A percentile compares a stretch with the other conserved stretches of the same genome.
Conservation (phyloP, 2,329 filamentous ascomycete species). For the Incumbomyces delicatus region DNA sequence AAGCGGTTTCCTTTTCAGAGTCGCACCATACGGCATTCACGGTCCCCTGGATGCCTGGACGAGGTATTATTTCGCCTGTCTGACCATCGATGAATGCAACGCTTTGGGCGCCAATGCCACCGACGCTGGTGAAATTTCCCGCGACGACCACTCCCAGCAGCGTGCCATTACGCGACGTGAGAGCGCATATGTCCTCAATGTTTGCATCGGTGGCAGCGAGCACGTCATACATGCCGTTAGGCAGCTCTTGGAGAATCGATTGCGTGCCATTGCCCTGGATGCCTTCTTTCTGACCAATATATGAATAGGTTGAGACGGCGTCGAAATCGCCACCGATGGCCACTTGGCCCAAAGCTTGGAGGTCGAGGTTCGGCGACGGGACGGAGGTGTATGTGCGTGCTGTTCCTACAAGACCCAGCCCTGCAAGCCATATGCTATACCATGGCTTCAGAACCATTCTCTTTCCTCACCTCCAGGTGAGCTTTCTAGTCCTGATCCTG, state of each 20-base stretch:
- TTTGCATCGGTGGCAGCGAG: constrained; percentile 70
- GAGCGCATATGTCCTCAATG: constrained; percentile 81
- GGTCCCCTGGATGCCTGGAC: constrained; percentile 71
- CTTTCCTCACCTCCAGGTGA: constrained; percentile 1
- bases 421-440: constrained; percentile 3
- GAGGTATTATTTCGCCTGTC: constrained; percentile 58
- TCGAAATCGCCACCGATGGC: constrained; percentile 83
- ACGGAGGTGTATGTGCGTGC: constrained; percentile 30
- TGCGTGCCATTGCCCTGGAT: constrained; percentile 66
- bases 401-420: constrained; percentile 1
- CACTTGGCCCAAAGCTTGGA: constrained; percentile 68
- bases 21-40: constrained; percentile 81
- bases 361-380: constrained; percentile 64
- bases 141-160: constrained; percentile 71
- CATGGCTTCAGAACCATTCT: constrained; percentile 2
- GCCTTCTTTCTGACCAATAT: constrained; percentile 64
- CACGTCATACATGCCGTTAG: constrained; percentile 71
- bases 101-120: constrained; percentile 62
- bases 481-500: not conserved
- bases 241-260: constrained; percentile 69
- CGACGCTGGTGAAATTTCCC: constrained; percentile 91
- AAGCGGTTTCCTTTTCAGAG: constrained; percentile 64
- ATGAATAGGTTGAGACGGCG: constrained; percentile 83
- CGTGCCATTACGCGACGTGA: constrained; percentile 56
- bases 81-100: constrained; percentile 73